Evolutionary conservation across 768 basidiomycete genomes (phyloP), one percentile per base, ranked within the genome.

Genomic region (Russula sp.): DNA sequence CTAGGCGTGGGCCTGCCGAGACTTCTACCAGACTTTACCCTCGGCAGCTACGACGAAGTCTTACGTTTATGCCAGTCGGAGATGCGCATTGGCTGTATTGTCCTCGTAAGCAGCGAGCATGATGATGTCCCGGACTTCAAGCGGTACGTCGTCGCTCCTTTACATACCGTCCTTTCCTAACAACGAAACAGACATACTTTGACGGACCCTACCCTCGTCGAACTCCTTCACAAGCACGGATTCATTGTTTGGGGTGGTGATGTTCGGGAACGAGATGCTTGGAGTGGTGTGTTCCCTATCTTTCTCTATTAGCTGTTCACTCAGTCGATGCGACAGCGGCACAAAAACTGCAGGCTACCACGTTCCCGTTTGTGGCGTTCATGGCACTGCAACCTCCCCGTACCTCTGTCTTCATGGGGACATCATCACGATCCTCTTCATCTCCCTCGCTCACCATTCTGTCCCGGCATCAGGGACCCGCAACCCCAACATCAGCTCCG

Each of bases 191-290:
- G 90, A 62, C 78, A 80, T 5, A 92, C 92, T 0, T 77, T 98
- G 18, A 87, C 88, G 0, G 85, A 96, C 69, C 74, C 84, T 2
- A 75, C 78, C 9, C 79, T 98, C 48, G 82, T 94, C 7, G 81
- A 80, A 29, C 72, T 83, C 3, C 76, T 97, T 25, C 79, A 81
- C 52, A 85, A 88, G 38, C 88, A 93, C 71, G 77, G 87, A 53
- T 79, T 96, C 56, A 68, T 93, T 18, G 83, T 93, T 8, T 99
- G 95, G 96, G 96, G 89, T 3, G 95, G 92, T 16, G 95, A 98
- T 70, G 83, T 97, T 8, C 79, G 87, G 38, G 87, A 90, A 67
- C 78, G 79, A 39, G 92, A 96, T 64, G 84, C 90, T 5, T 93
- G 93, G 82, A 82, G 85, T 70, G 83, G 86, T 87, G 48, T 48